phyloP scores from a whole-genome alignment of 2,329 filamentous ascomycete genomes.

The Fusarium incarnatum region DNA sequence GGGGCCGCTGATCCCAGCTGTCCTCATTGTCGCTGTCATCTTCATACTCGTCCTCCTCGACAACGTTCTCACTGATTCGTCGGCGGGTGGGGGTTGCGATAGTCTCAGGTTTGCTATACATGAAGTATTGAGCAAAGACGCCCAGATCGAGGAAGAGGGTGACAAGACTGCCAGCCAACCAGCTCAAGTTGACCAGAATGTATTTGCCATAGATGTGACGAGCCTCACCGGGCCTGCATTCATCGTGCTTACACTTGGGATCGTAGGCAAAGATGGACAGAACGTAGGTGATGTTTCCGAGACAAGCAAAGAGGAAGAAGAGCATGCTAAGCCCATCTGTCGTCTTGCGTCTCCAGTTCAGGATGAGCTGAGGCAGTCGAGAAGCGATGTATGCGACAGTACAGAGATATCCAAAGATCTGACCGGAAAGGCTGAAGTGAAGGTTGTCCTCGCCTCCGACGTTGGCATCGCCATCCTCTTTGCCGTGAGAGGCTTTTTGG shows the following conservation, averaged over 20 bases:
- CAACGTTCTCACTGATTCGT: conserved; percentile 16
- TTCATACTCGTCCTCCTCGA: conserved; percentile 48
- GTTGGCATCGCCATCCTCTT: conserved; percentile 55
- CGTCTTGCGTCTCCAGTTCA: conserved; percentile 92
- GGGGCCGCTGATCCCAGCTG: conserved; percentile 57
- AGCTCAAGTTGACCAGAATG: conserved; percentile 89
- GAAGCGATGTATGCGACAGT: conserved; percentile 89
- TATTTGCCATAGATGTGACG: conserved; percentile 78
- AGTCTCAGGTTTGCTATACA: conserved; percentile 72
- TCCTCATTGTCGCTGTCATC: conserved; percentile 45
- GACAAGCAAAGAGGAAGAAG: conserved; percentile 96
- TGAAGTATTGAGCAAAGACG: conserved; percentile 92
- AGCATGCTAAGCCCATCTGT: conserved; percentile 94
- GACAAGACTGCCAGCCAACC: conserved; percentile 89
- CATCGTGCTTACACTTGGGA: conserved; percentile 69
- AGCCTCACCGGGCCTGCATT: conserved; percentile 75
- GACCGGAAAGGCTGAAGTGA: conserved; percentile 80
- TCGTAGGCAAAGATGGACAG: conserved; percentile 92
- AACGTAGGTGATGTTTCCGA: conserved; percentile 95
- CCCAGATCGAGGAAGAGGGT: conserved; percentile 86
- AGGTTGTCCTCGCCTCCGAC: conserved; percentile 63
- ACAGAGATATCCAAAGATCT: conserved; percentile 94
- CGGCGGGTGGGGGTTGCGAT: conserved; percentile 25
- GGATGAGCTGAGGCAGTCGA: conserved; percentile 86
- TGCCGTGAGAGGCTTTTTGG: conserved; percentile 52